phyloP scores from a whole-genome alignment of 768 basidiomycete genomes.

The Trametes sanguinea region DNA sequence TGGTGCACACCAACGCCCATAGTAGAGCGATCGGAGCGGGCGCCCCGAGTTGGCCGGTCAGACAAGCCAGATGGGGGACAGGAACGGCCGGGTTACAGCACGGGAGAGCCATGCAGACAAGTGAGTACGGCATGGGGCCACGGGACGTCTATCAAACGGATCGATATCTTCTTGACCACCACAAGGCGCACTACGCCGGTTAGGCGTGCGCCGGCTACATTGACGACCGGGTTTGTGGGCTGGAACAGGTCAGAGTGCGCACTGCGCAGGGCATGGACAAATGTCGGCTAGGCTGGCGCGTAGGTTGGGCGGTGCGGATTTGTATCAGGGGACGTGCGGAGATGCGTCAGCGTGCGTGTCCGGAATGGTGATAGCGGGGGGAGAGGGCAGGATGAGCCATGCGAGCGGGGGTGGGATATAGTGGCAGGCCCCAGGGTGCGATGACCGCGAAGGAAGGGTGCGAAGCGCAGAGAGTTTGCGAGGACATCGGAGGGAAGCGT shows the following conservation, averaged over 20 bases:
- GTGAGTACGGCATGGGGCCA: no score
- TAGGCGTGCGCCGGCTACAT: no score
- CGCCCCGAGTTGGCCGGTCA: constrained; percentile 8
- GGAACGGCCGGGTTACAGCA: not conserved
- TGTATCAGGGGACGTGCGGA: not conserved
- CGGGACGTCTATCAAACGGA: no score
- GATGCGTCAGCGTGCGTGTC: no score
- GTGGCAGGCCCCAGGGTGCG: not conserved
- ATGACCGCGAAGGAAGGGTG: not conserved
- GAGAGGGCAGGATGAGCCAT: not conserved
- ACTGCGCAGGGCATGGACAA: not conserved
- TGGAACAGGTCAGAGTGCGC: not conserved
- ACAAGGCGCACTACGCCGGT: no score
- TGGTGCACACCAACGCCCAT: constrained; percentile 14
- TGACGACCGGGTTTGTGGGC: not conserved
- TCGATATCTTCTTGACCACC: no score
- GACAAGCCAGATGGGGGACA: not conserved
- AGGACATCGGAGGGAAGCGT: constrained; percentile 9
- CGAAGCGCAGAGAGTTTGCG: constrained; percentile 5
- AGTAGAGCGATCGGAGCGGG: not conserved
- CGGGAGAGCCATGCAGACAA: no score
- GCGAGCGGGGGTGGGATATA: constrained; percentile 1
- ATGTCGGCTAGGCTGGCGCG: not conserved
- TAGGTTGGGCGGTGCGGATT: not conserved
- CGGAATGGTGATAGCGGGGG: not conserved